phyloP scores from a whole-genome alignment of 2,329 filamentous ascomycete genomes.

The Tothia fuscella region DNA sequence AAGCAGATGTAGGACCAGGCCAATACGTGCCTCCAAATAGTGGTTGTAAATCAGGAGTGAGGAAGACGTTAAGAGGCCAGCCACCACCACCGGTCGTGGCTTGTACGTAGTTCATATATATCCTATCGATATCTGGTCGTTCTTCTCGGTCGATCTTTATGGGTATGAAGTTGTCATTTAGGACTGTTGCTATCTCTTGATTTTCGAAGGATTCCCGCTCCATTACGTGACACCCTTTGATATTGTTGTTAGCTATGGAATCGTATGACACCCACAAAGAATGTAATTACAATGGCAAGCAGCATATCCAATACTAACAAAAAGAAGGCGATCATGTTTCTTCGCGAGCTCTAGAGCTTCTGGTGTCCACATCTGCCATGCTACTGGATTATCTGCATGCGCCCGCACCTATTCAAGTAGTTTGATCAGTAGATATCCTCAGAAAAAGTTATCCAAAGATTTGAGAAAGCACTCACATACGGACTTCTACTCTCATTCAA shows the following conservation, averaged over 20 bases:
- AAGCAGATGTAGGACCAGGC: constrained; percentile 60
- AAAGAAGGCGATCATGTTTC: constrained; percentile 75
- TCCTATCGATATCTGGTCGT: constrained; percentile 82
- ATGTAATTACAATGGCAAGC: constrained; percentile 70
- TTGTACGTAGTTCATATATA: constrained; percentile 98
- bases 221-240: constrained; percentile 61
- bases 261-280: not conserved
- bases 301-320: constrained; percentile 87
- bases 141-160: constrained; percentile 91
- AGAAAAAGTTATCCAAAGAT: no score
- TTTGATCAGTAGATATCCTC: no score
- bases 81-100: constrained; percentile 82
- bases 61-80: constrained; percentile 94
- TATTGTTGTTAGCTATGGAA: not conserved
- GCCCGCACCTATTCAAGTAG: no score
- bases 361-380: constrained; percentile 81
- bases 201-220: constrained; percentile 85
- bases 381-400: constrained; percentile 70
- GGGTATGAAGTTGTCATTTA: constrained; percentile 82
- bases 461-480: no score
- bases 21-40: constrained; percentile 96
- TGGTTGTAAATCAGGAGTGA: constrained; percentile 84
- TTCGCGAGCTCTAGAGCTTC: constrained; percentile 67
- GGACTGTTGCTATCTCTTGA: constrained; percentile 61
- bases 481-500: constrained; percentile 51